Evolutionary conservation across 352 stramenopile genomes (phyloP).

Genomic region (Phytophthora multivora): DNA sequence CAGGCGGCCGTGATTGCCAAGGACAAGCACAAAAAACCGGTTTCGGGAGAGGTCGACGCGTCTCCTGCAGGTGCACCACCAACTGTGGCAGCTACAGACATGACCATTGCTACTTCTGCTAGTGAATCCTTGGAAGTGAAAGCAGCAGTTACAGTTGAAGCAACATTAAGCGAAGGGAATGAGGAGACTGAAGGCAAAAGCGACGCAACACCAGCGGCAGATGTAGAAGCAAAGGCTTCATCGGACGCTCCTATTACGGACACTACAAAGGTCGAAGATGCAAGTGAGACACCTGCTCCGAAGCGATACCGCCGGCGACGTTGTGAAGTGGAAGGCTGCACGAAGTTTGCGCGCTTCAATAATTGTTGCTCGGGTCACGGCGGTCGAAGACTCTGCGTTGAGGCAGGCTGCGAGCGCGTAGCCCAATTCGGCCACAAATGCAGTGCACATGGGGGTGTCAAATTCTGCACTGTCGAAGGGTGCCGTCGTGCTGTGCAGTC

Average conservation of each 20-base stretch:
- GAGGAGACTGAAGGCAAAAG: slow-evolving; percentile 6
- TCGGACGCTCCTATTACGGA: not conserved
- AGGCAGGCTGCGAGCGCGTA: slow-evolving; percentile 68
- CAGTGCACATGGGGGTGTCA: slow-evolving; percentile 77
- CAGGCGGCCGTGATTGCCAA: slow-evolving; percentile 79
- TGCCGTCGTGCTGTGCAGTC: slow-evolving; percentile 82
- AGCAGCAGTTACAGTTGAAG: not conserved
- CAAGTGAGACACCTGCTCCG: not conserved
- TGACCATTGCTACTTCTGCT: not conserved
- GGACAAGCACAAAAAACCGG: slow-evolving; percentile 43
- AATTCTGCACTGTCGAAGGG: slow-evolving; percentile 71
- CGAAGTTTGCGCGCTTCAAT: slow-evolving; percentile 84
- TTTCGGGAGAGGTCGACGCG: slow-evolving; percentile 7
- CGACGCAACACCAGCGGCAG: not conserved
- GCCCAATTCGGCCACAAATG: slow-evolving; percentile 86
- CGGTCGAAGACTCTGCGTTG: slow-evolving; percentile 71
- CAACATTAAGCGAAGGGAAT: not conserved
- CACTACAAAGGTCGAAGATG: not conserved
- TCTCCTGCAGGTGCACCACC: slow-evolving; percentile 3
- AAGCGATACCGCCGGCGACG: slow-evolving; percentile 72
- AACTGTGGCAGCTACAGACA: not conserved
- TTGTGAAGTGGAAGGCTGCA: slow-evolving; percentile 68
- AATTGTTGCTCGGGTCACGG: slow-evolving; percentile 77
- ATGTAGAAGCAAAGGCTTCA: slow-evolving; percentile 11
- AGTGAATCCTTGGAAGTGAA: slow-evolving; percentile 4